phyloP scores from a whole-genome alignment of 2,329 filamentous ascomycete species.

The Phaeosphaeriaceae sp. region DNA sequence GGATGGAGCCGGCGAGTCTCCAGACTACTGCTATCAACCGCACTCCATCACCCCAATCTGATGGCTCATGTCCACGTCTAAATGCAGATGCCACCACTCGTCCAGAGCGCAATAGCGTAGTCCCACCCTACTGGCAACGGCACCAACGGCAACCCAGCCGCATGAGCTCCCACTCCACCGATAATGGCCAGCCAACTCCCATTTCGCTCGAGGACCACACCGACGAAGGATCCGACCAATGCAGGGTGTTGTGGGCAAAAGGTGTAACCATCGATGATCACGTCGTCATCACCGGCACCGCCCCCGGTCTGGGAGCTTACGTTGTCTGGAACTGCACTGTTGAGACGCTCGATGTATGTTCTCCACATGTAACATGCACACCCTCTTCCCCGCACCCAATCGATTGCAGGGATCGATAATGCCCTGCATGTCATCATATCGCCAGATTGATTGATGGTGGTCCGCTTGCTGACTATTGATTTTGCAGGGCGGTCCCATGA shows the following conservation, averaged over 20 bases:
- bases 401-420: conserved; percentile 4
- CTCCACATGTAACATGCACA: conserved; percentile 18
- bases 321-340: conserved; percentile 93
- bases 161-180: conserved; percentile 43
- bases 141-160: conserved; percentile 49
- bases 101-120: conserved; percentile 41
- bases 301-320: conserved; percentile 77
- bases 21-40: conserved; percentile 33
- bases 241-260: conserved; percentile 66
- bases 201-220: conserved; percentile 71
- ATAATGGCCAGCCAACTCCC: conserved; percentile 45
- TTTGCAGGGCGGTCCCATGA: conserved; percentile 61
- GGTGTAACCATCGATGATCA: conserved; percentile 68
- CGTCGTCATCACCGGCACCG: conserved; percentile 64
- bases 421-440: background rate
- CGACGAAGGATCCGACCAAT: conserved; percentile 62
- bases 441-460: background rate
- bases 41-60: conserved; percentile 29
- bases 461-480: background rate
- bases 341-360: conserved; percentile 78
- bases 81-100: conserved; percentile 24
- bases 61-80: conserved; percentile 24
- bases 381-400: conserved; percentile 23
- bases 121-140: conserved; percentile 57
- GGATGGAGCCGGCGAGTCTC: conserved; percentile 49